Base-by-base conservation (phyloP, 1,284 basidiomycete genomes). In the Papiliotrema nemorosa region DNA sequence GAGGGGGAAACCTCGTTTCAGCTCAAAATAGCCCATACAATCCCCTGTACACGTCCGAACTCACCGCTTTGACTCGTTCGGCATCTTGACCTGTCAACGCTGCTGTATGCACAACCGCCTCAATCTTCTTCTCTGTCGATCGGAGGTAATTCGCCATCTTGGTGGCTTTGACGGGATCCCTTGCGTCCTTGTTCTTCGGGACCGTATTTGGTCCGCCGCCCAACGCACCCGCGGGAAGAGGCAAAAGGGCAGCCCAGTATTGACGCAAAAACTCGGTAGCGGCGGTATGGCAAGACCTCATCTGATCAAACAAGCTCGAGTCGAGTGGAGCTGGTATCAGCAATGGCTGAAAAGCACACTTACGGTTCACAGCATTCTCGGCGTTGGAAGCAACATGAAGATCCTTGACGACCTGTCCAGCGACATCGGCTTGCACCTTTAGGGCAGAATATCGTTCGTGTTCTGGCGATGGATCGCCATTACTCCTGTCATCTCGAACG, bases 201-300 rank as follows among this genome's bases (percentile, higher is more conserved):
- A 62, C 50, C 0, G 54, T 35, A 6, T 55, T 42, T 16, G 53
- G 52, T 2, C 54, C 54, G 1, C 59, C 53, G 25, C 59, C 67
- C 13, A 79, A 66, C 29, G 88, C 84, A 18, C 79, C 77, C 0
- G 81, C 74, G 4, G 66, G 64, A 2, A 87, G 82, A 1, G 93
- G 93, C 50, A 93, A 86, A 44, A 90, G 81, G 0, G 90, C 82
- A 10, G 86, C 81, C 92, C 93, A 98, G 68, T 92, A 97, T 68
- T 97, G 94, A 10, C 94, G 83, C 10, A 99, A 78, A 70, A 97
- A 97, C 72, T 99, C 94, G 60, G 90, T 92, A 2, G 92, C 87
- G 1, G 92, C 86, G 0, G 90, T 91, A 66, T 97, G 91, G 62
- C 88, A 88, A 0, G 88, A 87, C 9, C 84, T 83, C 80, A 97